Conservation (phyloP, 176 grass and related monocot genomes). For the Otatea glauca region DNA sequence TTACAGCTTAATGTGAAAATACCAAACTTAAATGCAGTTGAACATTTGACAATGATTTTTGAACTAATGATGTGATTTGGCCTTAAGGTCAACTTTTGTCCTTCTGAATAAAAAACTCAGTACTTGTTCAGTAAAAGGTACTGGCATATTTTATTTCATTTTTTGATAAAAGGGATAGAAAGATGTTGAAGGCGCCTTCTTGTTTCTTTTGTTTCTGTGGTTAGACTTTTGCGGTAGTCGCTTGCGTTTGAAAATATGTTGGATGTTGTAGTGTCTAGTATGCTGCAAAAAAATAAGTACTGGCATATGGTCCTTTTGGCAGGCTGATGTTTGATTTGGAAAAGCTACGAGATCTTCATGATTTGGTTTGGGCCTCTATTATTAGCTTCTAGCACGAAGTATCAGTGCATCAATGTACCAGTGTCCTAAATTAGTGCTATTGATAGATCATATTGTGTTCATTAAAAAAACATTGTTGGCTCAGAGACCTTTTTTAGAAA, state of each 20-base stretch:
- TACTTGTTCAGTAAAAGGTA: conserved; percentile 15
- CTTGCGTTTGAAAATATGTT: no score
- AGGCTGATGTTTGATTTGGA: conserved; percentile 17
- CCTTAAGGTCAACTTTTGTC: conserved; percentile 34
- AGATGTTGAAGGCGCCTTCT: no score
- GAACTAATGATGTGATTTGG: conserved; percentile 9
- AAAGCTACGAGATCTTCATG: conserved; percentile 35
- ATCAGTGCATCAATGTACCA: conserved; percentile 7
- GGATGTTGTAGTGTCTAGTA: no score
- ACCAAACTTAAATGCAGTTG: neutral
- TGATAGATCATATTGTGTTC: neutral
- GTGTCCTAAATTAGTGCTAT: conserved; percentile 13
- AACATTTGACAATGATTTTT: neutral
- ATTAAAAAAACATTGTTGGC: neutral
- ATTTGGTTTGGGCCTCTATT: conserved; percentile 32
- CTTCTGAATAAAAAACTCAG: neutral
- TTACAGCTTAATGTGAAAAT: neutral
- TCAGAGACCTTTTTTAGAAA: neutral
- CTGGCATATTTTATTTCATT: neutral
- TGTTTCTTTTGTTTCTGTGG: no score
- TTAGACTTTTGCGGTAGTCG: no score
- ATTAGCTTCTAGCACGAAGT: conserved; percentile 19
- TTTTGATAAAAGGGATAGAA: no score
- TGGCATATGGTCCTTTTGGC: neutral
- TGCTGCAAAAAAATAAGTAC: no score